Evolutionary conservation across 495 filamentous ascomycete genomes (phyloP).

Genomic region (Cercophora scortea): DNA sequence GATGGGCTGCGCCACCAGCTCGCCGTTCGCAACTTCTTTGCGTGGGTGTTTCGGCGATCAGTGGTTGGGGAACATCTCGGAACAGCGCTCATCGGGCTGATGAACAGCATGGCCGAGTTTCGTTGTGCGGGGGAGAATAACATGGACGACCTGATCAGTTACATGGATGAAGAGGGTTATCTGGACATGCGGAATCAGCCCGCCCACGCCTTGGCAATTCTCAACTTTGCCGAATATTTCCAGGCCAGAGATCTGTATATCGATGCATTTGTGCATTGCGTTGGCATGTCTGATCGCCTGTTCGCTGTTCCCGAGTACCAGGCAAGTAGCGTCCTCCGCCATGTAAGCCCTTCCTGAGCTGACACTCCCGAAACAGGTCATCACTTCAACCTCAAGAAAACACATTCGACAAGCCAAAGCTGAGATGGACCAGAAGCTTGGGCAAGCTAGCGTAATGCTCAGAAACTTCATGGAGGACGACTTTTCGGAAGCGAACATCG

Average conservation of each 20-base stretch:
- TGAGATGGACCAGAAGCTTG: slow-evolving; percentile 56
- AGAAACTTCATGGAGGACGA: slow-evolving; percentile 55
- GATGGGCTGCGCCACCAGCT: slow-evolving; percentile 50
- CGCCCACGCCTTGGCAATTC: slow-evolving; percentile 50
- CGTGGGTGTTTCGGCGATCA: slow-evolving; percentile 52
- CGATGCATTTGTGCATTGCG: slow-evolving; percentile 59
- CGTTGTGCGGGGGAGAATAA: slow-evolving; percentile 38
- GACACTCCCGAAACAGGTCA: slow-evolving; percentile 24
- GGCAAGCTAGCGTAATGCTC: slow-evolving; percentile 38
- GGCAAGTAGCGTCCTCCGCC: slow-evolving; percentile 24
- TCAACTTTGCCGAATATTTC: slow-evolving; percentile 55
- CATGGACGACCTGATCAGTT: slow-evolving; percentile 44
- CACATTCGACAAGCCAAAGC: slow-evolving; percentile 51
- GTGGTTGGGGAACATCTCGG: slow-evolving; percentile 55
- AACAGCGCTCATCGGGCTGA: slow-evolving; percentile 44
- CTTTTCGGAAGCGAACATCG: slow-evolving; percentile 46
- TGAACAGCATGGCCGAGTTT: slow-evolving; percentile 51
- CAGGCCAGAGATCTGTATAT: slow-evolving; percentile 49
- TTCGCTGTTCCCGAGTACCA: slow-evolving; percentile 44
- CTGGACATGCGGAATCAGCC: slow-evolving; percentile 50
- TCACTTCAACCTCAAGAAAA: slow-evolving; percentile 46
- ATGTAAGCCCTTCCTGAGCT: no score
- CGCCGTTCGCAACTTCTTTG: slow-evolving; percentile 62
- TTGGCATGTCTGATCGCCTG: slow-evolving; percentile 55
- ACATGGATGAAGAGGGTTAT: slow-evolving; percentile 54